Percentiles rank a stretch among this genome's conserved stretches.
Conservation (phyloP, 257 asterid species). For the Voacanga thouarsii region DNA sequence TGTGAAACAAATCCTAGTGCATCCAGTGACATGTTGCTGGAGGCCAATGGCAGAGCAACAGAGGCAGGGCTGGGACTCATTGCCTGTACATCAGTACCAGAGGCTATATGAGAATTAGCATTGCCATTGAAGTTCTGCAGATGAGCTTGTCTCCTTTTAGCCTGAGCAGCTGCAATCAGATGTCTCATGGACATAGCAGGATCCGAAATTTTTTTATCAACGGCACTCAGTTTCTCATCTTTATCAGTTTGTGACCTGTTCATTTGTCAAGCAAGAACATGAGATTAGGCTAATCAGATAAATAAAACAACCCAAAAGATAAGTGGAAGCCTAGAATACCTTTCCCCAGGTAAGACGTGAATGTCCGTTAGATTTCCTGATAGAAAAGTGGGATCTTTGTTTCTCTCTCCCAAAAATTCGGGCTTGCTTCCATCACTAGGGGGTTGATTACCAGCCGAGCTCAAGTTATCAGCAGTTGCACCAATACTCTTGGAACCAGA, state of each 20-base stretch:
- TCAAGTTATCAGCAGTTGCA: constrained; percentile 36
- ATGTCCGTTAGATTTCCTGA: constrained; percentile 43
- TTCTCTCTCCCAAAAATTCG: constrained; percentile 47
- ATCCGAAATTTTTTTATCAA: constrained; percentile 49
- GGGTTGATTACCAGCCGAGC: constrained; percentile 40
- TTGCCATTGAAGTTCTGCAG: constrained; percentile 43
- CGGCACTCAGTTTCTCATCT: constrained; percentile 39
- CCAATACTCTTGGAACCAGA: constrained; percentile 29
- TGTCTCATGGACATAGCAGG: constrained; percentile 64
- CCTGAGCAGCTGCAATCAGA: constrained; percentile 98
- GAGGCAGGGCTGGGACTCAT: constrained; percentile 51
- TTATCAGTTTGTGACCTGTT: constrained; percentile 56
- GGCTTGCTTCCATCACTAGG: constrained; percentile 48
- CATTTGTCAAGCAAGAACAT: constrained; percentile 28
- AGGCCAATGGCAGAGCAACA: constrained; percentile 46
- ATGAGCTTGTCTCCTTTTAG: constrained; percentile 68
- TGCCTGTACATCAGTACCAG: constrained; percentile 43
- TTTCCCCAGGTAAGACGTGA: constrained; percentile 42
- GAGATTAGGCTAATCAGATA: constrained; percentile 12
- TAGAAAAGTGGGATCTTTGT: constrained; percentile 42
- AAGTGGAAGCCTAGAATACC: constrained; percentile 38
- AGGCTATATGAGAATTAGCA: constrained; percentile 32
- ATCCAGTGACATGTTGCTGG: constrained; percentile 39
- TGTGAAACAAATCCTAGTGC: constrained; percentile 41
- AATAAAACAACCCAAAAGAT: constrained; percentile 8